These are phyloP conservation scores for Cystofilobasidium bisporidii DNA, from an alignment of 768 basidiomycete species.

Conservation along the genomic window DNA sequence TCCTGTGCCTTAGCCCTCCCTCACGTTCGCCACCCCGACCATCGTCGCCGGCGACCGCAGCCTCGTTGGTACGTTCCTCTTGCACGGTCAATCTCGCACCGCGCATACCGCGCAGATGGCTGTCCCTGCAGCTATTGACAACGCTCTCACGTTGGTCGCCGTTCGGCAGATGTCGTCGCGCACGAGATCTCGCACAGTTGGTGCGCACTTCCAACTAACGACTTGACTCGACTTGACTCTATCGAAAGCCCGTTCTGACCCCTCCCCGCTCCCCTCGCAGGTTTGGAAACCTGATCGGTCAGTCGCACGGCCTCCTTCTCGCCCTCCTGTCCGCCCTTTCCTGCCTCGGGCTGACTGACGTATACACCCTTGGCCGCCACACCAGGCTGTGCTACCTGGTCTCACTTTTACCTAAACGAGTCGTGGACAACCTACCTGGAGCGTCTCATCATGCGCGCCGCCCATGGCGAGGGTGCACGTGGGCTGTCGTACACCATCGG, in stretches of 20 bases:
- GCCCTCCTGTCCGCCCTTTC: too few relatives aligned
- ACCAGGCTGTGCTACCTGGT: constrained; percentile 40
- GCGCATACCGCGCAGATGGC: too few relatives aligned
- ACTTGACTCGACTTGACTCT: too few relatives aligned
- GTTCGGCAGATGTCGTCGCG: constrained; percentile 3
- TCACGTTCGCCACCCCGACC: constrained; percentile 45
- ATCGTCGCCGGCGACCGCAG: constrained; percentile 77
- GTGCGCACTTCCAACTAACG: constrained; percentile 14
- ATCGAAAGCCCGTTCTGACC: too few relatives aligned
- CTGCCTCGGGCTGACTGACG: too few relatives aligned
- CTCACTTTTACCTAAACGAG: constrained; percentile 42
- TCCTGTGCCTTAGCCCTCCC: neutral
- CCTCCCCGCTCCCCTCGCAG: too few relatives aligned
- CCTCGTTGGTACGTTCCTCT: constrained; percentile 54
- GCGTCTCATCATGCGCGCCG: constrained; percentile 58
- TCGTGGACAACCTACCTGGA: constrained; percentile 76
- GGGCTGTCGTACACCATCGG: constrained; percentile 75
- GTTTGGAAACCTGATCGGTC: neutral
- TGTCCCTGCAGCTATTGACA: too few relatives aligned
- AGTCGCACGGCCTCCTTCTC: constrained; percentile 32
- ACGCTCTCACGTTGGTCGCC: too few relatives aligned
- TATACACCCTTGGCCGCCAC: too few relatives aligned
- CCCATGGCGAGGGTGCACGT: constrained; percentile 65
- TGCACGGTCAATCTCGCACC: too few relatives aligned
- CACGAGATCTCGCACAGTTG: constrained; percentile 3